Base-by-base conservation (phyloP, 2,329 filamentous ascomycete genomes). In the Aulographum hederae region DNA sequence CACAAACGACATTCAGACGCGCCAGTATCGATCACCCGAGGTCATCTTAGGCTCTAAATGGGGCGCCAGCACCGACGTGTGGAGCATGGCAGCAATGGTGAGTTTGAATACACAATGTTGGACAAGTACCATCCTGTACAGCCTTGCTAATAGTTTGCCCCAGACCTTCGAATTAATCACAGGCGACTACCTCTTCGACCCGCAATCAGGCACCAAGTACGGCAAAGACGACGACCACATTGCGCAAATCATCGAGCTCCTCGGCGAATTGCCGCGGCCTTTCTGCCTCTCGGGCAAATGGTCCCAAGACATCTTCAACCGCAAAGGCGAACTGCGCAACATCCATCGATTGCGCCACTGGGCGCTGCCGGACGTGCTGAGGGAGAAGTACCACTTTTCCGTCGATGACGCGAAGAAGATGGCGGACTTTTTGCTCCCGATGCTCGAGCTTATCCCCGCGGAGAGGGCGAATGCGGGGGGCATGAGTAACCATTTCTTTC, bases 21-120 rank as follows among this genome's bases (percentile, higher is more conserved):
- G 89, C 46, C 89, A 98, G 57, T 98, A 98, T 55, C 69, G 89
- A 35, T 95, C 89, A 2, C 89, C 89, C 2, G 89, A 98, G 56
- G 89, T 98, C 34, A 95, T 98, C 37, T 62, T 98, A 14, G 89
- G 89, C 25, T 73, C 84, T 3, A 95, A 95, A 61, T 98, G 89
- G 89, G 89, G 89, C 42, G 89, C 89, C n/a, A 95, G 86, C 51
- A 95, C 89, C 2, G 89, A 98, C 56, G 80, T 95, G 5, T 98
- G 89, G 89, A 95, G 86, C 57, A 98, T 98, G 89, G 85, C 89
- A 36, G 80, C 80, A 43, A 98, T 98, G 89, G 89, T 95, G 66
- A 46, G 72, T 49, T 31, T 14, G n/a, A n/a, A n/a, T n/a, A n/a
- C n/a, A n/a, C n/a, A n/a, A n/a, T 17, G 27, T 32, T 5, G 21